Percentiles rank a stretch among this genome's conserved stretches.
phyloP scores from a whole-genome alignment of 2,329 filamentous ascomycete species.

The Polychaeton citri region DNA sequence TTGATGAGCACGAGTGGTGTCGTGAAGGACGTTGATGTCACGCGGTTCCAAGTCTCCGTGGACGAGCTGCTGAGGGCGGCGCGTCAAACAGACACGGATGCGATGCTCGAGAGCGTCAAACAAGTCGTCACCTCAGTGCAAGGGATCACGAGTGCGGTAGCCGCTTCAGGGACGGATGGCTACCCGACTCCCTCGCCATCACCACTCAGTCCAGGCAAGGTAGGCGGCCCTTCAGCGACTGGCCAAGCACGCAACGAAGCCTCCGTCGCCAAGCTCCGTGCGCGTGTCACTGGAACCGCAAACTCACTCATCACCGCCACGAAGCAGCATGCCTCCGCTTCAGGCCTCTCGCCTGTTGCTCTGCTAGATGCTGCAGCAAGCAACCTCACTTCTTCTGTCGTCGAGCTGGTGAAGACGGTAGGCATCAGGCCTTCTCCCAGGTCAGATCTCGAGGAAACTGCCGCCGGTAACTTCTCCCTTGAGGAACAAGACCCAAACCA shows the following conservation, averaged over 20 bases:
- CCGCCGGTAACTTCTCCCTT: background rate
- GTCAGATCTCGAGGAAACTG: background rate
- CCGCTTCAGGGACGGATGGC: conserved; percentile 21
- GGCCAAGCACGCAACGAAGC: conserved; percentile 5
- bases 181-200: conserved; percentile 19
- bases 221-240: background rate
- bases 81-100: conserved; percentile 57
- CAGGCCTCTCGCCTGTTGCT: conserved; percentile 82
- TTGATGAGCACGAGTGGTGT: conserved; percentile 51
- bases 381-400: conserved; percentile 71
- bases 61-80: conserved; percentile 77
- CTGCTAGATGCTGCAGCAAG: conserved; percentile 86
- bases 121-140: conserved; percentile 69
- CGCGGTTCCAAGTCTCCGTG: conserved; percentile 86
- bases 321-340: conserved; percentile 75
- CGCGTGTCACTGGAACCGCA: conserved; percentile 76
- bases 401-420: conserved; percentile 71
- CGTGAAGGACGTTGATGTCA: conserved; percentile 84
- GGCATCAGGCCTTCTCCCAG: conserved; percentile 44
- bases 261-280: conserved; percentile 44
- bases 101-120: conserved; percentile 77
- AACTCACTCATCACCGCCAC: conserved; percentile 92
- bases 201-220: conserved; percentile 9
- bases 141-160: conserved; percentile 68
- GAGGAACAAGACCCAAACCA: background rate